These are phyloP conservation scores for Nitzschia sp. DNA, from an alignment of 108 stramenopile genomes.

Conservation along the genomic window DNA sequence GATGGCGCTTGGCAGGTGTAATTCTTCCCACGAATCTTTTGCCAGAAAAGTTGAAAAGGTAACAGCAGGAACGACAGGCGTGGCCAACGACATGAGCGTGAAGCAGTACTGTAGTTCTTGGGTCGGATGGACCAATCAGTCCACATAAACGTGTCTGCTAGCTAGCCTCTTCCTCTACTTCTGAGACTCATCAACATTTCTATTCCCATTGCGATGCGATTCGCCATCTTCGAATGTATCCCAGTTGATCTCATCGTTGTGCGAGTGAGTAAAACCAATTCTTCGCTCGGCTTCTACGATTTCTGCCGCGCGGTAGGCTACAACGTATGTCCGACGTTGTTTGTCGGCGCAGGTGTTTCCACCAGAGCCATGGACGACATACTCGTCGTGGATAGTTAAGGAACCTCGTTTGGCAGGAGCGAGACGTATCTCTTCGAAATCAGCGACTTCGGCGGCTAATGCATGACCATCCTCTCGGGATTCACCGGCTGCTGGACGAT, in stretches of 20 bases:
- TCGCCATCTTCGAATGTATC: constrained; percentile 55
- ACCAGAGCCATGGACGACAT: constrained; percentile 57
- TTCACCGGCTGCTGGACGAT: constrained; percentile 37
- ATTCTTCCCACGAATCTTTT: too few species aligned
- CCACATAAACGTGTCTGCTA: too few species aligned
- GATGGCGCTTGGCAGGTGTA: too few species aligned
- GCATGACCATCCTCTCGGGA: constrained; percentile 64
- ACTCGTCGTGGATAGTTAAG: constrained; percentile 68
- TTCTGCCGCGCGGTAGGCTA: constrained; percentile 53
- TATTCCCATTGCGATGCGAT: not conserved
- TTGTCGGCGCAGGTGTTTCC: constrained; percentile 47
- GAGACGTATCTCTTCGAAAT: constrained; percentile 34
- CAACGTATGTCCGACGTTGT: constrained; percentile 60
- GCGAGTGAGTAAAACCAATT: constrained; percentile 65
- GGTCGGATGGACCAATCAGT: too few species aligned
- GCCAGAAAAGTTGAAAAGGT: too few species aligned
- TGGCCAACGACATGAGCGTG: too few species aligned
- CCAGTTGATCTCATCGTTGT: constrained; percentile 69
- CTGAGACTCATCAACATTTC: too few species aligned
- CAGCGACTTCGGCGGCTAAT: constrained; percentile 39
- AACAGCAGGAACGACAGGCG: too few species aligned
- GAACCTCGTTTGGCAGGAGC: constrained; percentile 47
- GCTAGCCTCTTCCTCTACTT: too few species aligned
- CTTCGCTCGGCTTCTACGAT: constrained; percentile 56
- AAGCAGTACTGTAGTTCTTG: too few species aligned